These are phyloP conservation scores for Juglanconis oblonga DNA, from an alignment of 2,329 filamentous ascomycete genomes.

Conservation along the genomic window DNA sequence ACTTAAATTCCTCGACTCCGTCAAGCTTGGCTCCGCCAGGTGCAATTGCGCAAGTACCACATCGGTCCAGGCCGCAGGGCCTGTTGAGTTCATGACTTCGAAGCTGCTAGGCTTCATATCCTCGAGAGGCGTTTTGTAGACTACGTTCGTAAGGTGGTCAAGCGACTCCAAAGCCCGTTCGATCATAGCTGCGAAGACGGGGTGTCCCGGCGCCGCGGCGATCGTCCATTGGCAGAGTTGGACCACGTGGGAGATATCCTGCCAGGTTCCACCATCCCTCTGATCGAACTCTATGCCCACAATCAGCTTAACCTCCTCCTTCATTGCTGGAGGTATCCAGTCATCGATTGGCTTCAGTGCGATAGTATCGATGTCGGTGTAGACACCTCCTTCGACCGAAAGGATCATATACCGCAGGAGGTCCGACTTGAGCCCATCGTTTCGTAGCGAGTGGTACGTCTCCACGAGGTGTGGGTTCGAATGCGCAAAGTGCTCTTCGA, in stretches of 20 bases:
- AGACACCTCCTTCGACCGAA: slow-evolving; percentile 38
- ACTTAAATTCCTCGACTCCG: slow-evolving; percentile 16
- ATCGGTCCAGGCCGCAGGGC: slow-evolving; percentile 17
- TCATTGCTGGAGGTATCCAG: slow-evolving; percentile 24
- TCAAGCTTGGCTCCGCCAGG: neutral
- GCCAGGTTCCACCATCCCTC: slow-evolving; percentile 25
- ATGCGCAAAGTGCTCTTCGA: slow-evolving; percentile 22
- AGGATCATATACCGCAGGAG: slow-evolving; percentile 29
- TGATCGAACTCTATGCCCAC: slow-evolving; percentile 32
- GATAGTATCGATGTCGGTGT: slow-evolving; percentile 59
- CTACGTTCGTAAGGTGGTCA: neutral
- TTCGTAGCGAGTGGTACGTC: slow-evolving; percentile 23
- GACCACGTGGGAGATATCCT: slow-evolving; percentile 27
- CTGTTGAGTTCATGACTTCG: slow-evolving; percentile 15
- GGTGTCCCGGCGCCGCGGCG: slow-evolving; percentile 30
- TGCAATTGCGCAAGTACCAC: slow-evolving; percentile 9
- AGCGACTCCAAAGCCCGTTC: slow-evolving; percentile 23
- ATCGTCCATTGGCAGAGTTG: slow-evolving; percentile 37
- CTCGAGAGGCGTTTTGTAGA: neutral
- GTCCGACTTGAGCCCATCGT: slow-evolving; percentile 30
- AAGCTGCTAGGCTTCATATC: neutral
- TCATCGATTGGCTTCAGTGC: slow-evolving; percentile 47
- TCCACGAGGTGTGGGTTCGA: slow-evolving; percentile 18
- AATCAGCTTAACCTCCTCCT: slow-evolving; percentile 23
- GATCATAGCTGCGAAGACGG: slow-evolving; percentile 27